Base-by-base conservation (phyloP, 108 stramenopile species). In the Fragilariopsis cylindrus region DNA sequence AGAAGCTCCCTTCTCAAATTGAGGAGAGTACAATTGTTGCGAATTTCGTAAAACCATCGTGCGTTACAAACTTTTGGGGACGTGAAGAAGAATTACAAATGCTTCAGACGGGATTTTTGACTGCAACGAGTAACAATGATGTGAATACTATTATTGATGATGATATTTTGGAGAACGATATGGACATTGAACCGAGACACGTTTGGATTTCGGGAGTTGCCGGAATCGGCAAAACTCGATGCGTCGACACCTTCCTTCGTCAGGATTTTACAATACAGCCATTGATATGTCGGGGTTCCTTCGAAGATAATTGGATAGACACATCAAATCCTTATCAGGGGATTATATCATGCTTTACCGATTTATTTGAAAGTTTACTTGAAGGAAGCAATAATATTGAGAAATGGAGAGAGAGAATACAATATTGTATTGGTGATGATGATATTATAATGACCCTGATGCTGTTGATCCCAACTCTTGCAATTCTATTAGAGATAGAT, bases 291-390 rank as follows among this genome's bases (percentile, higher is more conserved):
- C 67, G 18, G 11, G 67, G 67, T 50, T 7, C 49, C 8, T 68
- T 50, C 49, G 19, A 52, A 48, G 30, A 68, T 3, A 39, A 68
- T 48, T 50, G 48, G 49, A 52, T 68, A 9, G 49, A 50, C 30
- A 7, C 48, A 39, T 63, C 62, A 3, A 63, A 63, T 15, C 48
- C 67, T 13, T 68, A 39, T 13, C 12, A 41, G 48, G 67, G 48
- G 9, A 50, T 68, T 16, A 0, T 68, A 48, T 68, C 67, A 16
- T 68, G 67, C 46, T 68, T 68, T 68, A 6, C 18, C 30, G 67
- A 68, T 44, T 52, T 68, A 19, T 68, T 68, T 39, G 42, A 45
- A 45, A 68, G 2, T 16, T 48, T 68, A 41, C 49, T 50, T 6
- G 19, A 39, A 5, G 46, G 39, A 3, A 53, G 52, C 12, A 8